A percentile compares a stretch with the other conserved stretches of the same genome.
These are phyloP conservation scores for Clitocybe nebularis DNA, from an alignment of 1,284 basidiomycete genomes.

Conservation along the genomic window DNA sequence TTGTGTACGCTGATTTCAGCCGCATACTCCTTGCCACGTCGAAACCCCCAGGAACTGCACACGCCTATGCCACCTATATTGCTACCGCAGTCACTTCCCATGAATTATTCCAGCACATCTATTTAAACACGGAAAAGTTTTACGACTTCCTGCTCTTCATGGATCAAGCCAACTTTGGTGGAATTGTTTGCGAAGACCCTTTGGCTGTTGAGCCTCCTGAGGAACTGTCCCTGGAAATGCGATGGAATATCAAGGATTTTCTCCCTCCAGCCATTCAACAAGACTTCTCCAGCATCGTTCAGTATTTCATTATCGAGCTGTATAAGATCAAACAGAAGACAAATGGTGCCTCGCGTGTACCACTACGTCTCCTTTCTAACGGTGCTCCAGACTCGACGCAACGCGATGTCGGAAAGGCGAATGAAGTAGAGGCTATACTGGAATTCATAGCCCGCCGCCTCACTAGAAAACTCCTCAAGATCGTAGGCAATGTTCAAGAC, in stretches of 20 bases:
- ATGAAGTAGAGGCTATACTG: slow-evolving; percentile 65
- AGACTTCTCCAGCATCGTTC: slow-evolving; percentile 74
- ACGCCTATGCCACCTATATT: slow-evolving; percentile 95
- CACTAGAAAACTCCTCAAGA: slow-evolving; percentile 78
- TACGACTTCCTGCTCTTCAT: slow-evolving; percentile 97
- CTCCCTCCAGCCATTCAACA: slow-evolving; percentile 82
- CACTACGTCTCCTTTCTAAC: slow-evolving; percentile 74
- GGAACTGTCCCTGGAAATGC: slow-evolving; percentile 77
- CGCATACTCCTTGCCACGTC: slow-evolving; percentile 89
- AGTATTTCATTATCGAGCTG: slow-evolving; percentile 85
- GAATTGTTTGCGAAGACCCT: slow-evolving; percentile 82
- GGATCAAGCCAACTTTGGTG: slow-evolving; percentile 93
- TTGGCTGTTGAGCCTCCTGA: slow-evolving; percentile 64
- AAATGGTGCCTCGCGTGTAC: slow-evolving; percentile 59
- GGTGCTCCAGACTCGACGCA: slow-evolving; percentile 59
- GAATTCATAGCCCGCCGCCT: slow-evolving; percentile 80
- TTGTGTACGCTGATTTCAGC: slow-evolving; percentile 95
- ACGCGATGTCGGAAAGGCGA: slow-evolving; percentile 62
- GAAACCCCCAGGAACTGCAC: slow-evolving; percentile 93
- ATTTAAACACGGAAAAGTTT: slow-evolving; percentile 84
- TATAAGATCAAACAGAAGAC: slow-evolving; percentile 74
- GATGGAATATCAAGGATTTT: slow-evolving; percentile 94
- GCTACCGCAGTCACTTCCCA: slow-evolving; percentile 90
- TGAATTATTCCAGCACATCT: slow-evolving; percentile 93
- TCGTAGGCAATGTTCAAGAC: slow-evolving; percentile 67